These are phyloP conservation scores for Tephrocybe sp. DNA, from an alignment of 768 basidiomycete genomes.

Conservation along the genomic window DNA sequence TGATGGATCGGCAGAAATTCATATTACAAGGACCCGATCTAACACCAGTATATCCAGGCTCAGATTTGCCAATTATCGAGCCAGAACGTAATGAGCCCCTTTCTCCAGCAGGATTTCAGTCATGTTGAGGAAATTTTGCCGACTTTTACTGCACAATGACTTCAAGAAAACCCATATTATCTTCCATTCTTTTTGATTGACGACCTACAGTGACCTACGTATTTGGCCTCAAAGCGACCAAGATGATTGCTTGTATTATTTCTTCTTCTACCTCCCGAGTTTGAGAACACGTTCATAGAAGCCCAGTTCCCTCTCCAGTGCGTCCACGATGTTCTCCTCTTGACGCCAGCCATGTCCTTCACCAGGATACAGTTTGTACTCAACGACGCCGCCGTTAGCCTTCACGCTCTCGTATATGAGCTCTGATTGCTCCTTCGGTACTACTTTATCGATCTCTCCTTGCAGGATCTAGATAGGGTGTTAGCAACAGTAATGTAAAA, in stretches of 20 bases:
- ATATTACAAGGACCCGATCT: no score
- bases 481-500: not conserved
- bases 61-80: no score
- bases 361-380: slow-evolving; percentile 61
- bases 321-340: slow-evolving; percentile 52
- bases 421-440: slow-evolving; percentile 67
- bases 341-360: slow-evolving; percentile 69
- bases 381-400: slow-evolving; percentile 48
- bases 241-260: not conserved
- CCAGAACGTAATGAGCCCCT: no score
- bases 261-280: slow-evolving; percentile 18
- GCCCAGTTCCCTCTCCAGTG: slow-evolving; percentile 49
- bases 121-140: slow-evolving; percentile 13
- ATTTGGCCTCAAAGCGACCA: not conserved
- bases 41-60: no score
- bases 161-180: not conserved
- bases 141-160: slow-evolving; percentile 3
- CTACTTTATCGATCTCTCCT: slow-evolving; percentile 61
- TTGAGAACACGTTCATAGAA: slow-evolving; percentile 54
- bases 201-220: not conserved
- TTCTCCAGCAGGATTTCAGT: slow-evolving; percentile 11
- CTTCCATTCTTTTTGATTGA: not conserved
- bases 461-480: slow-evolving; percentile 56
- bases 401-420: slow-evolving; percentile 54
- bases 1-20: no score